These are phyloP conservation scores for Coniferiporia sulphurascens DNA, from an alignment of 1,284 basidiomycete species.

Conservation along the genomic window DNA sequence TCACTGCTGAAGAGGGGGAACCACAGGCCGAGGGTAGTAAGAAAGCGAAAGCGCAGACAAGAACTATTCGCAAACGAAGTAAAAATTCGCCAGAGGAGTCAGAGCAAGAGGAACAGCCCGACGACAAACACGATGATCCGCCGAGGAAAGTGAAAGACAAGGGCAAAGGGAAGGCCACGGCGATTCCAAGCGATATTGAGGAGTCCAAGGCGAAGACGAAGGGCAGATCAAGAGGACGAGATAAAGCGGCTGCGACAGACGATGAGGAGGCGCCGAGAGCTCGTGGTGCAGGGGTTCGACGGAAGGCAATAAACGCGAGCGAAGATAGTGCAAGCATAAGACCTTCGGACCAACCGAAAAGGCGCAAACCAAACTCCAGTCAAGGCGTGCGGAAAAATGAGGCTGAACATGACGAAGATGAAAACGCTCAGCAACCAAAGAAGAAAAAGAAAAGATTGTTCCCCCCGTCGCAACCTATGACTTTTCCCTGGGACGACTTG, in stretches of 20 bases:
- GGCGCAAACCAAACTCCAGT: conserved; percentile 19
- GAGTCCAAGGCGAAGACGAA: conserved; percentile 6
- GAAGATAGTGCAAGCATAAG: not conserved
- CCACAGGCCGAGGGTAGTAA: conserved; percentile 22
- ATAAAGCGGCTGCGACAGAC: conserved; percentile 1
- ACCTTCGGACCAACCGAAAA: conserved; percentile 1
- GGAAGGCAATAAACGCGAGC: not conserved
- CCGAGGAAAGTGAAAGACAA: conserved; percentile 18
- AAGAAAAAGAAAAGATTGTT: conserved; percentile 51
- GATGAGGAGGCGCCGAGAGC: conserved; percentile 4
- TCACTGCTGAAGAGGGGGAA: conserved; percentile 27
- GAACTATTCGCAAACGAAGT: conserved; percentile 15
- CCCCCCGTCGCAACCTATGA: conserved; percentile 33
- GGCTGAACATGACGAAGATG: conserved; percentile 14
- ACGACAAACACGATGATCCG: not conserved
- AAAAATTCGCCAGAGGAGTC: conserved; percentile 15
- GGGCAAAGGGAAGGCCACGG: conserved; percentile 20
- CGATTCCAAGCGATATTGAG: conserved; percentile 3
- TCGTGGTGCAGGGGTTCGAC: not conserved
- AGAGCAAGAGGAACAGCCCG: conserved; percentile 1
- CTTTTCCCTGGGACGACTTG: conserved; percentile 37
- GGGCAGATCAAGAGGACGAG: conserved; percentile 6
- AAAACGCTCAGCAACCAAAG: conserved; percentile 10
- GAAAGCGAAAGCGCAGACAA: not conserved
- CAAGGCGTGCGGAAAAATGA: conserved; percentile 17